These are phyloP conservation scores for Calocybe gambosa DNA, from an alignment of 1,284 basidiomycete species.

Conservation along the genomic window DNA sequence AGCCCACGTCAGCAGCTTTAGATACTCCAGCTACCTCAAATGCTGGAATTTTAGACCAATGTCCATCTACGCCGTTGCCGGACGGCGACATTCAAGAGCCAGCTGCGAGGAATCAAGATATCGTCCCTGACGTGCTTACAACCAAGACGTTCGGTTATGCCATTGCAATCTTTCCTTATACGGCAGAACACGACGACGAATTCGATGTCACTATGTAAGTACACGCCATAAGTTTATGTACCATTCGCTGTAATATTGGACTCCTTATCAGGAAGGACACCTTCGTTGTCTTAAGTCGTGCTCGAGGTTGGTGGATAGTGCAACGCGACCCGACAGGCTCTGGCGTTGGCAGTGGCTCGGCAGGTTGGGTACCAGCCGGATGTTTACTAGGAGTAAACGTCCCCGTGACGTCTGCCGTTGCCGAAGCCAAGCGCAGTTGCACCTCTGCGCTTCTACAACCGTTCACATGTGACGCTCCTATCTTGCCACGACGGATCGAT, in stretches of 20 bases:
- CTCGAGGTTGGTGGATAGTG: slow-evolving; percentile 99
- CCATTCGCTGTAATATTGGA: slow-evolving; percentile 4
- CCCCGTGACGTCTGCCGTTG: slow-evolving; percentile 73
- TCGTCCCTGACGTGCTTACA: slow-evolving; percentile 31
- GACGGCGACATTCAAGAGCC: background rate
- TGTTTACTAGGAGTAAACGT: slow-evolving; percentile 91
- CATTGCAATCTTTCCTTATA: slow-evolving; percentile 90
- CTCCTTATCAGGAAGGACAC: slow-evolving; percentile 62
- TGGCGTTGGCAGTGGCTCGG: slow-evolving; percentile 77
- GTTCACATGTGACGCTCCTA: slow-evolving; percentile 62
- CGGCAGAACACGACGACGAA: slow-evolving; percentile 95
- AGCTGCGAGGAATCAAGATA: slow-evolving; percentile 33
- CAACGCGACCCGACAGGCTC: slow-evolving; percentile 87
- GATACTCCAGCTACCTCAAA: background rate
- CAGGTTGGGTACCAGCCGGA: slow-evolving; percentile 88
- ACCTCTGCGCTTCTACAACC: slow-evolving; percentile 38
- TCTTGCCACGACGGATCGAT: slow-evolving; percentile 82
- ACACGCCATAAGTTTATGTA: slow-evolving; percentile 12
- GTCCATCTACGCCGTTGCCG: background rate
- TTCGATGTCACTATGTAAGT: slow-evolving; percentile 95
- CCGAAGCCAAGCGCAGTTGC: slow-evolving; percentile 54
- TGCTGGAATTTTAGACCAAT: background rate
- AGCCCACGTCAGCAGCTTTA: background rate
- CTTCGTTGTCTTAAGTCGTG: slow-evolving; percentile 89
- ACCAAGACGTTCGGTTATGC: slow-evolving; percentile 70